A percentile compares a stretch with the other conserved stretches of the same genome.
phyloP scores from a whole-genome alignment of 2,329 filamentous ascomycete species.

The Ophiostoma populinum region DNA sequence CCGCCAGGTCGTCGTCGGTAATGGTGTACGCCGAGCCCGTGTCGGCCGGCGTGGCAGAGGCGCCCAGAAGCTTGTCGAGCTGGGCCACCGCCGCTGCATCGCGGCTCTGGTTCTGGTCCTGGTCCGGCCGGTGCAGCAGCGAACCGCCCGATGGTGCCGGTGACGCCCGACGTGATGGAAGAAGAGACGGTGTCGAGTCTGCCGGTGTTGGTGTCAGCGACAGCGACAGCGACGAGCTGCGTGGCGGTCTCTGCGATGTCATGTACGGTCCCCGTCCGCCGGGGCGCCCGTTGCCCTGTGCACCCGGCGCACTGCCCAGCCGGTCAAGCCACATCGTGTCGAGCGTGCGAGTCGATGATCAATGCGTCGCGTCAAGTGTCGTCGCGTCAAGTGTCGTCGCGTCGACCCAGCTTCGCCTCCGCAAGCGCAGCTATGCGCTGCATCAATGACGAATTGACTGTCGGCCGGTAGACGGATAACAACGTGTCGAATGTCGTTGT shows the following conservation, averaged over 20 bases:
- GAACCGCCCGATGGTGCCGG: neutral
- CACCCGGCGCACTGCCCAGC: slow-evolving; percentile 46
- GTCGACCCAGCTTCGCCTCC: too few species aligned
- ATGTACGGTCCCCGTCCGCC: slow-evolving; percentile 52
- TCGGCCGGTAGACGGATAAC: too few species aligned
- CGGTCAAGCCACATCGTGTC: slow-evolving; percentile 78
- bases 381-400: too few species aligned
- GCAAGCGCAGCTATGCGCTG: too few species aligned
- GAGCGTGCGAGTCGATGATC: neutral
- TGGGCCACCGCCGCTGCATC: slow-evolving; percentile 60
- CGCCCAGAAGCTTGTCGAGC: slow-evolving; percentile 38
- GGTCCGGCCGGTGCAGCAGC: neutral
- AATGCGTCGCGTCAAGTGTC: too few species aligned
- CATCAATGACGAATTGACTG: too few species aligned
- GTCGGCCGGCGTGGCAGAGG: too few species aligned
- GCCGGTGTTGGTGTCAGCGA: slow-evolving; percentile 31
- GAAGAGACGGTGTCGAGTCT: slow-evolving; percentile 63
- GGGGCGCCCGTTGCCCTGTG: slow-evolving; percentile 36
- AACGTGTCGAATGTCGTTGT: too few species aligned
- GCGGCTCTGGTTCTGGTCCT: neutral
- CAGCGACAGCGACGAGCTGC: slow-evolving; percentile 66
- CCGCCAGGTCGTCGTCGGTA: slow-evolving; percentile 36
- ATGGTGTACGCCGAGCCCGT: slow-evolving; percentile 13
- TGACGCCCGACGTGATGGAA: slow-evolving; percentile 35
- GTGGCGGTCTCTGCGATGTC: slow-evolving; percentile 50